phyloP scores from a whole-genome alignment of 2,329 filamentous ascomycete species.

The Trichoderma sp. region DNA sequence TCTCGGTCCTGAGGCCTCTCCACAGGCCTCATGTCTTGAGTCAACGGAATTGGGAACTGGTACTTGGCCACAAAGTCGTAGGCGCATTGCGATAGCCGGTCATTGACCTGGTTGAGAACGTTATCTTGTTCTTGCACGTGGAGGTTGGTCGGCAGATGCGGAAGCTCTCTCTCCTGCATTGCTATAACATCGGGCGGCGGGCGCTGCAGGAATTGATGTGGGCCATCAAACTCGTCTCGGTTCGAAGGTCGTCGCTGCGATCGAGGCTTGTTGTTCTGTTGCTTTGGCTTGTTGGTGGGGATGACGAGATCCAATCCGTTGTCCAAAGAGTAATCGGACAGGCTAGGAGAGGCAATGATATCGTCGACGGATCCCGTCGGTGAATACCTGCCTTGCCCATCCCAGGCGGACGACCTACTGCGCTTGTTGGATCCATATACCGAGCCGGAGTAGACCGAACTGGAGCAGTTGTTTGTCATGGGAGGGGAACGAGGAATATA shows the following conservation, averaged over 20 bases:
- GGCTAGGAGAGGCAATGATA: slow-evolving; percentile 54
- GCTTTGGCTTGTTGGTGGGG: slow-evolving; percentile 43
- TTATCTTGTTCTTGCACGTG: slow-evolving; percentile 81
- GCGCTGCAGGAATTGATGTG: slow-evolving; percentile 74
- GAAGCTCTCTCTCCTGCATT: slow-evolving; percentile 74
- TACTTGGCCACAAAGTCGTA: slow-evolving; percentile 91
- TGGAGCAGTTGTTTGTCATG: slow-evolving; percentile 35
- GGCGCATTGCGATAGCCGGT: slow-evolving; percentile 78
- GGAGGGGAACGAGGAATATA: slow-evolving; percentile 44
- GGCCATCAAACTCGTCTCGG: slow-evolving; percentile 85
- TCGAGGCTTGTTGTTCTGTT: slow-evolving; percentile 45
- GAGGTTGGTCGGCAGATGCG: slow-evolving; percentile 77
- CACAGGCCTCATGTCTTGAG: slow-evolving; percentile 75
- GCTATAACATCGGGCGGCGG: slow-evolving; percentile 69
- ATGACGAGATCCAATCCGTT: slow-evolving; percentile 42
- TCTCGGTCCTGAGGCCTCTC: slow-evolving; percentile 73
- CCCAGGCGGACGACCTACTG: slow-evolving; percentile 42
- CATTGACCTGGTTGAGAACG: slow-evolving; percentile 77
- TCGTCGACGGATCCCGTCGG: slow-evolving; percentile 58
- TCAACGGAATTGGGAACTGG: slow-evolving; percentile 82
- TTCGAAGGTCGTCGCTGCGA: slow-evolving; percentile 71
- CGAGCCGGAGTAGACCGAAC: slow-evolving; percentile 18
- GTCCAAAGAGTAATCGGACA: slow-evolving; percentile 60
- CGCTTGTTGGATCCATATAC: slow-evolving; percentile 20
- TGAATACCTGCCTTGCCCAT: slow-evolving; percentile 50